These are phyloP conservation scores for Bruguiera sexangula DNA, from an alignment of 345 rosid genomes.

Conservation along the genomic window DNA sequence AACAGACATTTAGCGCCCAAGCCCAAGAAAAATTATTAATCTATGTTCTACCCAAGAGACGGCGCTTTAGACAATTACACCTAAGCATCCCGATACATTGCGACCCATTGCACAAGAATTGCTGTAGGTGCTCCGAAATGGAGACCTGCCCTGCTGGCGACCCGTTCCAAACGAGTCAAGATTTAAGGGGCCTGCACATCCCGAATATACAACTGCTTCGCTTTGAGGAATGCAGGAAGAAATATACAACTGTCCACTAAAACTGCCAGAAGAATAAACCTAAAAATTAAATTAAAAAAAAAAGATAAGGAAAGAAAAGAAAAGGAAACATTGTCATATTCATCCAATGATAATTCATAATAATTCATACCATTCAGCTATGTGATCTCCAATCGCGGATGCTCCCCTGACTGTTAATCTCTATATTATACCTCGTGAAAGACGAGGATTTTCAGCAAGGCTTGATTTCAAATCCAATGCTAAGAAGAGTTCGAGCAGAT, in stretches of 20 bases:
- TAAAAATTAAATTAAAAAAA: background rate
- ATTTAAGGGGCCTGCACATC: constrained; percentile 9
- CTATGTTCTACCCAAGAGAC: background rate
- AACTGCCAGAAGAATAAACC: background rate
- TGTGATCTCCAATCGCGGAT: constrained; percentile 12
- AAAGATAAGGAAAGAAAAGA: background rate
- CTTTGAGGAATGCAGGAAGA: background rate
- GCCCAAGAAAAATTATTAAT: no score
- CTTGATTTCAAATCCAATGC: constrained; percentile 92
- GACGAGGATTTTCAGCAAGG: constrained; percentile 47
- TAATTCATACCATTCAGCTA: background rate
- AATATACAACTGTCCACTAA: constrained; percentile 14
- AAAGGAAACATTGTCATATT: constrained; percentile 11
- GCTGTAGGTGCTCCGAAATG: background rate
- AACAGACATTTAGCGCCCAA: no score
- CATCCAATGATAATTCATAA: background rate
- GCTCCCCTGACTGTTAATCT: background rate
- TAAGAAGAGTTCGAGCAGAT: constrained; percentile 86
- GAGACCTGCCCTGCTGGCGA: constrained; percentile 10
- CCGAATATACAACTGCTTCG: constrained; percentile 21
- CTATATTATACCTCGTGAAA: no score
- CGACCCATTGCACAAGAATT: background rate
- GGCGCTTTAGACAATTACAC: background rate
- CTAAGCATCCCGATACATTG: background rate
- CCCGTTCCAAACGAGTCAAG: constrained; percentile 6